Conservation (phyloP, 352 stramenopile species). For the Elongisporangium senticosum region DNA sequence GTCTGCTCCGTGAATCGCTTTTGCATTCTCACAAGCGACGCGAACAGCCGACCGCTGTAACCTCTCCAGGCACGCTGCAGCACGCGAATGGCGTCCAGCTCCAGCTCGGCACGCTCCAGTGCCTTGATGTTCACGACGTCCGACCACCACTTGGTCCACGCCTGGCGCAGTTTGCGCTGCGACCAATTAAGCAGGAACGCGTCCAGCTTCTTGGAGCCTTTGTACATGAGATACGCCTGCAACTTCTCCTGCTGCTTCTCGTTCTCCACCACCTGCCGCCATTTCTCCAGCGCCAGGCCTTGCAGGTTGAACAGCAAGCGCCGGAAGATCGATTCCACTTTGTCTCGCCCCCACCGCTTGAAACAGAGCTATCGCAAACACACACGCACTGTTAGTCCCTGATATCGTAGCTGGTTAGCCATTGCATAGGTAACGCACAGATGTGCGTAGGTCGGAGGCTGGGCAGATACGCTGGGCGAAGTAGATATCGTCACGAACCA, state of each 20-base stretch:
- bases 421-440: constrained; percentile 12
- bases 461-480: constrained; percentile 67
- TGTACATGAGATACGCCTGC: constrained; percentile 70
- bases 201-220: constrained; percentile 73
- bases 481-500: constrained; percentile 73
- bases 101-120: constrained; percentile 34
- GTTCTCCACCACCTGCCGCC: constrained; percentile 34
- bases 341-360: constrained; percentile 73
- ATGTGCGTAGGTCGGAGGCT: constrained; percentile 48
- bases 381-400: constrained; percentile 1
- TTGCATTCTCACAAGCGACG: constrained; percentile 37
- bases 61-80: constrained; percentile 59
- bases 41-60: constrained; percentile 41
- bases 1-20: constrained; percentile 32
- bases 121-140: constrained; percentile 48
- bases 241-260: constrained; percentile 76
- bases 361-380: constrained; percentile 46
- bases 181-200: constrained; percentile 64
- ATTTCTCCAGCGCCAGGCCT: constrained; percentile 55
- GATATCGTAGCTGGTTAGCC: background rate
- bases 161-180: constrained; percentile 54
- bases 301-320: constrained; percentile 64
- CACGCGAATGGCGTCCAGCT: constrained; percentile 44
- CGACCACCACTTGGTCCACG: constrained; percentile 65
- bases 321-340: constrained; percentile 72